phyloP scores from a whole-genome alignment of 495 filamentous ascomycete species.

The Extremus antarcticus region DNA sequence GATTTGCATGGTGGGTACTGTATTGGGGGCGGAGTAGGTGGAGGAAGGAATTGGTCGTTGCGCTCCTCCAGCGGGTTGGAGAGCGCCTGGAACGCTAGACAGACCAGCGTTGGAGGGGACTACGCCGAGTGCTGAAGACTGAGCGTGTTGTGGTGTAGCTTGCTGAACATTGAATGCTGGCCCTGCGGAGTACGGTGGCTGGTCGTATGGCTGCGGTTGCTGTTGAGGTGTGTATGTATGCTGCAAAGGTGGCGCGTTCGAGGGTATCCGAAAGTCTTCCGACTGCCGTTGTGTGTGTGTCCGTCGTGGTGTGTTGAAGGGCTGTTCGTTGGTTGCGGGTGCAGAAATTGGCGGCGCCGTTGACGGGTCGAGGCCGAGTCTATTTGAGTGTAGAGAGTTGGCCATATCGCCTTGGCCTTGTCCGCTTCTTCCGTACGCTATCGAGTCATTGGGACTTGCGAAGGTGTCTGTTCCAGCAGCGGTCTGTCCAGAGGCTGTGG shows the following conservation, averaged over 20 bases:
- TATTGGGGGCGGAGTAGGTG: constrained; percentile 58
- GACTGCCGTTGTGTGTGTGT: constrained; percentile 41
- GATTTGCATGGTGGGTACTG: constrained; percentile 57
- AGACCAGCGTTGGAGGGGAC: constrained; percentile 20
- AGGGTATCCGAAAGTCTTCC: constrained; percentile 72
- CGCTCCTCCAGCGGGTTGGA: constrained; percentile 52
- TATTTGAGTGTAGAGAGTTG: background rate
- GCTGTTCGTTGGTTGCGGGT: constrained; percentile 28
- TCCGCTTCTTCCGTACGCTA: background rate
- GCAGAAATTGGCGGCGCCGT: constrained; percentile 22
- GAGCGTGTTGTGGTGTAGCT: constrained; percentile 46
- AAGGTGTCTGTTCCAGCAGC: constrained; percentile 9
- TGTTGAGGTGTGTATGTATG: constrained; percentile 41
- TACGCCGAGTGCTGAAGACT: constrained; percentile 36
- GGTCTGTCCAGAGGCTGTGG: constrained; percentile 4
- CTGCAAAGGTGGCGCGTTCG: constrained; percentile 41
- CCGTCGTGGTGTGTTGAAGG: constrained; percentile 47
- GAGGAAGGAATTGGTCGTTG: constrained; percentile 55
- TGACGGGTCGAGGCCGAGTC: constrained; percentile 6
- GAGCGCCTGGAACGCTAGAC: constrained; percentile 50
- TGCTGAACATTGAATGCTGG: constrained; percentile 60
- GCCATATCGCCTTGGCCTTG: constrained; percentile 4
- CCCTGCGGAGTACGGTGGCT: constrained; percentile 27
- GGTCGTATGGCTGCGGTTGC: constrained; percentile 36
- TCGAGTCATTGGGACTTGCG: background rate